These are phyloP conservation scores for Phanerochaete carnosa DNA, from an alignment of 768 basidiomycete species.

Conservation along the genomic window DNA sequence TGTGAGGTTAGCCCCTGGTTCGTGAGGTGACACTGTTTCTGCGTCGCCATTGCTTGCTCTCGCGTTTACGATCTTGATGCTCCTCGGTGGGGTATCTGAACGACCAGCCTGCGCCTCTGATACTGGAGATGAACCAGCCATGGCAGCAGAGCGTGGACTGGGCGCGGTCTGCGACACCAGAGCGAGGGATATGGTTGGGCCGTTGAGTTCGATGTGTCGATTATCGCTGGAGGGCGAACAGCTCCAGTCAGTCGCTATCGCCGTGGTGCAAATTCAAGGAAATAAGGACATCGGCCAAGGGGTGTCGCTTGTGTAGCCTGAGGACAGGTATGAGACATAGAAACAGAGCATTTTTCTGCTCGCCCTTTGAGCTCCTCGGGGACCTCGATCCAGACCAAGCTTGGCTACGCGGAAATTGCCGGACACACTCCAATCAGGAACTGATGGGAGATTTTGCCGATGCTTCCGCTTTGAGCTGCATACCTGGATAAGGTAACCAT, in stretches of 20 bases:
- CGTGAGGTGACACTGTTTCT: slow-evolving; percentile 19
- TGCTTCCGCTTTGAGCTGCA: too few relatives aligned
- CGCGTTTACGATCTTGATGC: slow-evolving; percentile 12
- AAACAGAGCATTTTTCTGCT: neutral
- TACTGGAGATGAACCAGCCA: neutral
- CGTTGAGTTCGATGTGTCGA: neutral
- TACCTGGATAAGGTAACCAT: too few relatives aligned
- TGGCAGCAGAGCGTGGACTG: neutral
- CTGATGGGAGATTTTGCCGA: too few relatives aligned
- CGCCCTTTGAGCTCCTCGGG: neutral
- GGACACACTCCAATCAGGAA: too few relatives aligned
- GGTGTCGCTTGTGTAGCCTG: too few relatives aligned
- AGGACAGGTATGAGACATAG: too few relatives aligned
- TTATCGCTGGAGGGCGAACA: neutral
- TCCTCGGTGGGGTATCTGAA: neutral
- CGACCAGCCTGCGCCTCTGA: neutral
- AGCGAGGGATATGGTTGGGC: too few relatives aligned
- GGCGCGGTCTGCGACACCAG: neutral
- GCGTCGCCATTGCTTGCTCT: slow-evolving; percentile 16
- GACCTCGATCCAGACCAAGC: too few relatives aligned
- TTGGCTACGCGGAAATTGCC: too few relatives aligned
- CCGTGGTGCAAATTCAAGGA: neutral
- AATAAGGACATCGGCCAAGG: neutral
- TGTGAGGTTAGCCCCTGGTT: slow-evolving; percentile 13
- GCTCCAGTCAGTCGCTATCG: neutral